Percentiles rank a stretch among this genome's conserved stretches.
phyloP scores from a whole-genome alignment of 2,329 filamentous ascomycete species.

The Penicillium rolfsii region DNA sequence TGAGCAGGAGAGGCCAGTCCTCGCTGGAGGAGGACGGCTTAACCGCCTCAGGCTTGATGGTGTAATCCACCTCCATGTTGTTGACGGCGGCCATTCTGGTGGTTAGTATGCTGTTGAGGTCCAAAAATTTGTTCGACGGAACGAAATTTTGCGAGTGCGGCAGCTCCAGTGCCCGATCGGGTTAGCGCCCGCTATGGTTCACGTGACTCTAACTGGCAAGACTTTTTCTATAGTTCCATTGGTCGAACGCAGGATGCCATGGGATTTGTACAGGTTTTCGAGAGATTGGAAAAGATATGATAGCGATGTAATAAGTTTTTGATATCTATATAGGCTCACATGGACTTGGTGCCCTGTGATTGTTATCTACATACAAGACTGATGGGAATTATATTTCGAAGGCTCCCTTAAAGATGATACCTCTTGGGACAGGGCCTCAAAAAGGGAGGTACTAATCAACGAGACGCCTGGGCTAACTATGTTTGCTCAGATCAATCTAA shows the following conservation, averaged over 20 bases:
- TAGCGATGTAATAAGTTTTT: not conserved
- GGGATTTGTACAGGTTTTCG: not conserved
- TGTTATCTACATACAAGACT: not conserved
- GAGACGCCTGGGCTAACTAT: not conserved
- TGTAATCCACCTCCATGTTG: conserved; percentile 70
- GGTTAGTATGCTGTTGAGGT: conserved; percentile 26
- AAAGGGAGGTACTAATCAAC: not conserved
- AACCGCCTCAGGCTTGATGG: conserved; percentile 88
- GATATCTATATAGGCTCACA: not conserved
- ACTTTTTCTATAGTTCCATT: conserved; percentile 1
- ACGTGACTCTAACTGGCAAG: conserved; percentile 19
- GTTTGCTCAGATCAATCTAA: not conserved
- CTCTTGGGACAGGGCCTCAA: not conserved
- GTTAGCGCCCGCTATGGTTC: conserved; percentile 23
- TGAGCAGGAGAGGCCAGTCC: conserved; percentile 90
- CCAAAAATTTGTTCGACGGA: conserved; percentile 31
- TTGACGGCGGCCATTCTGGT: conserved; percentile 52
- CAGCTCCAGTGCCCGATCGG: conserved; percentile 26
- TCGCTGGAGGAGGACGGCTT: conserved; percentile 81
- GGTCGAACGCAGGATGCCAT: not conserved
- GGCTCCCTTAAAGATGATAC: too few species aligned
- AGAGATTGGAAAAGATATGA: not conserved
- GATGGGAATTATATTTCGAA: not conserved
- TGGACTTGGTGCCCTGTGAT: not conserved
- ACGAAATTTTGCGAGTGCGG: conserved; percentile 36